phyloP scores from a whole-genome alignment of 768 basidiomycete genomes.

The Lactarius deliciosus region DNA sequence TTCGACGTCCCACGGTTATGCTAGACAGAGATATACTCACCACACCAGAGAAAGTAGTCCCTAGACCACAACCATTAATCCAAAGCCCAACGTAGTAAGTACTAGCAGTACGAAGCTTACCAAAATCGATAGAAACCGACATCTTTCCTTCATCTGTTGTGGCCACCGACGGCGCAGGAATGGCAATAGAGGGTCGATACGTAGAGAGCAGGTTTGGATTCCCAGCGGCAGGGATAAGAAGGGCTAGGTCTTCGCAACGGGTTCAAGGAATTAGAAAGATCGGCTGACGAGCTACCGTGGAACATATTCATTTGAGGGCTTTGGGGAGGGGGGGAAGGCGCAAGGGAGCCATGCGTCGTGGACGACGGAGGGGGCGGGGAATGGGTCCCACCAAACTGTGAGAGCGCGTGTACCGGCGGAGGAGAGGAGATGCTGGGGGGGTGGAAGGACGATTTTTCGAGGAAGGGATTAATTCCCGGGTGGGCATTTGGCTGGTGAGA shows the following conservation, averaged over 20 bases:
- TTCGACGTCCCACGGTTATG: background rate
- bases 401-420: conserved; percentile 3
- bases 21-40: conserved; percentile 46
- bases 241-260: conserved; percentile 24
- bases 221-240: conserved; percentile 16
- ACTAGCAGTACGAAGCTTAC: conserved; percentile 40
- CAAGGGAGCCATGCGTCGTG: background rate
- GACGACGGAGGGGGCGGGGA: conserved; percentile 11
- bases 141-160: conserved; percentile 67
- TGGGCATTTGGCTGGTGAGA: conserved; percentile 54
- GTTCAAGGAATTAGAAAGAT: background rate
- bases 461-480: conserved; percentile 18
- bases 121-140: conserved; percentile 82
- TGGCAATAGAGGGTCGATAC: conserved; percentile 16
- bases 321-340: conserved; percentile 8
- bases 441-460: background rate
- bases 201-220: conserved; percentile 16
- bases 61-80: conserved; percentile 40
- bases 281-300: conserved; percentile 6
- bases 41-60: conserved; percentile 86
- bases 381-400: background rate
- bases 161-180: conserved; percentile 8
- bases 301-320: background rate
- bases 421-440: conserved; percentile 7
- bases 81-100: background rate